Conservation (phyloP, 768 basidiomycete genomes). For the Krasilnikovozyma curviuscula region DNA sequence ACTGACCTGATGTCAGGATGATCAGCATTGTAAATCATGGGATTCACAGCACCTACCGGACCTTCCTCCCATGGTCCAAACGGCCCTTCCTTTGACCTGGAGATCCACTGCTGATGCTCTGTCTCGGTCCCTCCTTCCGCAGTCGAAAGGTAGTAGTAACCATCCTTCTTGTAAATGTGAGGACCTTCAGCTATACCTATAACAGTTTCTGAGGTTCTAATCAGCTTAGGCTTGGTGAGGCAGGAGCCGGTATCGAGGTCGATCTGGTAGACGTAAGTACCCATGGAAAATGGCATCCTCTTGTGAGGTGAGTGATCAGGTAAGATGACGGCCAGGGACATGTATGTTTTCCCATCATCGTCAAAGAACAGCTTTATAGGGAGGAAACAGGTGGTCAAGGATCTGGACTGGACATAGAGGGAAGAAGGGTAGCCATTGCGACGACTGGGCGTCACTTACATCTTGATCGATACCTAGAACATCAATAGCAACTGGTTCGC, state of each 20-base stretch:
- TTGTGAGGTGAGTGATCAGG: too few relatives aligned
- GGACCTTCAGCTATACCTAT: constrained; percentile 20
- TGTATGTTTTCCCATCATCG: constrained; percentile 13
- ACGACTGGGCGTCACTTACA: constrained; percentile 7
- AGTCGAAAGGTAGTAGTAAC: constrained; percentile 26
- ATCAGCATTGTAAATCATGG: constrained; percentile 14
- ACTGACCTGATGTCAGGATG: too few relatives aligned
- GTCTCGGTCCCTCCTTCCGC: constrained; percentile 25
- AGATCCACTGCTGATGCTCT: constrained; percentile 2
- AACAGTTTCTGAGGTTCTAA: constrained; percentile 4
- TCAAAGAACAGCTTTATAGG: constrained; percentile 16
- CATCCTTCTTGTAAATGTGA: constrained; percentile 20
- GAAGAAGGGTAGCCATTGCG: not conserved
- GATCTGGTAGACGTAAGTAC: constrained; percentile 8
- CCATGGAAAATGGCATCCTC: too few relatives aligned
- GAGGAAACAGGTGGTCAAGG: too few relatives aligned
- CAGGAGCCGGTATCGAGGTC: constrained; percentile 9
- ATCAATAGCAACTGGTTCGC: constrained; percentile 14
- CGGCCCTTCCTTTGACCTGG: too few relatives aligned
- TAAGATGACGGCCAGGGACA: too few relatives aligned
- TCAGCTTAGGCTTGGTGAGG: constrained; percentile 5
- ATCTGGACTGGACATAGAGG: too few relatives aligned
- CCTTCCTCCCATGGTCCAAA: constrained; percentile 22
- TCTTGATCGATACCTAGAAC: constrained; percentile 16
- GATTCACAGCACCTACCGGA: constrained; percentile 13